phyloP scores from a whole-genome alignment of 2,329 filamentous ascomycete species.

The Rasamsonia emersonii region DNA sequence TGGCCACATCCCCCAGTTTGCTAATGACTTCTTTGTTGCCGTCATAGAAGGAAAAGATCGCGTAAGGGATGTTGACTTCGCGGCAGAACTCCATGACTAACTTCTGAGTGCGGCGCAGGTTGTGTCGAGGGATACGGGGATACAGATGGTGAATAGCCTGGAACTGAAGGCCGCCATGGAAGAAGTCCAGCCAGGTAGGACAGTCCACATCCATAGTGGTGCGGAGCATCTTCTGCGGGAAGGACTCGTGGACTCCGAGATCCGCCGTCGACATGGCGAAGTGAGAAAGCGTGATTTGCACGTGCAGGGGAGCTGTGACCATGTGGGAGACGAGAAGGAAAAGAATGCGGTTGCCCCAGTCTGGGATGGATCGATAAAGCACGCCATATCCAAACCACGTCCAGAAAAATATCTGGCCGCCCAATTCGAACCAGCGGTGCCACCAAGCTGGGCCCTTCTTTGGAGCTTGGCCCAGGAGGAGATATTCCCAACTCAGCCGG shows the following conservation, averaged over 20 bases:
- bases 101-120: slow-evolving; percentile 65
- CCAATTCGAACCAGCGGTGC: slow-evolving; percentile 73
- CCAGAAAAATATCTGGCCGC: slow-evolving; percentile 75
- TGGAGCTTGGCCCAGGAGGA: slow-evolving; percentile 61
- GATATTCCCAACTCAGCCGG: slow-evolving; percentile 67
- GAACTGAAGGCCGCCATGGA: slow-evolving; percentile 84
- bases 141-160: slow-evolving; percentile 83
- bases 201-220: slow-evolving; percentile 94
- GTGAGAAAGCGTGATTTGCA: slow-evolving; percentile 85
- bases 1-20: slow-evolving; percentile 66
- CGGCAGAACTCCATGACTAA: slow-evolving; percentile 73
- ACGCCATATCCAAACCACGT: slow-evolving; percentile 77
- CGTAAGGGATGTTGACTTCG: slow-evolving; percentile 76
- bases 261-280: slow-evolving; percentile 91
- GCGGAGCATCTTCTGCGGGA: slow-evolving; percentile 81
- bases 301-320: slow-evolving; percentile 70
- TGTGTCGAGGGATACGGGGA: slow-evolving; percentile 75
- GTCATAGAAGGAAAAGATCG: slow-evolving; percentile 74
- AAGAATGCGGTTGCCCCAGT: slow-evolving; percentile 57
- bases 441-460: slow-evolving; percentile 70
- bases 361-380: slow-evolving; percentile 63
- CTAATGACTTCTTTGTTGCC: slow-evolving; percentile 76
- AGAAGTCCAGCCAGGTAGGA: slow-evolving; percentile 77
- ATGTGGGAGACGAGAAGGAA: slow-evolving; percentile 77
- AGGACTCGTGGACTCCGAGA: slow-evolving; percentile 73